Evolutionary conservation across 306 rosid species (phyloP), one percentile per base, ranked within the genome.

Genomic region (Cucumis melo): DNA sequence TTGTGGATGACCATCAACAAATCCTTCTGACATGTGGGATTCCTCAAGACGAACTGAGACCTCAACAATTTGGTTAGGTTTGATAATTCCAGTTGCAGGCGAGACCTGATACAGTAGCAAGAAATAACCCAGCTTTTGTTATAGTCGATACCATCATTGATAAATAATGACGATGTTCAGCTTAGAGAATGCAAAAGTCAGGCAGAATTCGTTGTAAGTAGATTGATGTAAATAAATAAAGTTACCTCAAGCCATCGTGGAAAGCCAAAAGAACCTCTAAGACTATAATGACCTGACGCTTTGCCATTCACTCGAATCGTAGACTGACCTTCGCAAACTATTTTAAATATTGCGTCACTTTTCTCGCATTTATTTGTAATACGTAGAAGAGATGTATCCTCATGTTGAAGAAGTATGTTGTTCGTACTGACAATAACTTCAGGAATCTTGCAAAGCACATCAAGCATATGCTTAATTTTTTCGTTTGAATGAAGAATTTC

Each of bases 221-320:
- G 38, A 23, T 41, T 55, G 68, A 42, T 78, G 75, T 76, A 80
- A 83, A 76, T 74, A 75, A 82, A 77, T 72, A 44, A 77, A 73
- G 77, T 90, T 77, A 94, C 98, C 98, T 91, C 95, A 61, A 94
- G 98, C 98, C 98, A 94, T 75, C 85, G 87, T 21, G 97, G 98
- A 78, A 91, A 89, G 81, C 98, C 97, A 78, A 90, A 90, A 77
- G 95, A 89, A 82, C 92, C 94, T 87, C 88, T 87, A 75, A 87
- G 76, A 80, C 77, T 82, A 75, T 81, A 68, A 42, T 15, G 86
- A 83, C 88, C 87, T 41, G 91, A 78, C 38, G 85, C 85, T 73
- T 84, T 86, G 76, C 85, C 88, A 65, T 81, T 89, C 82, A 76
- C 94, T 79, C 62, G 38, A 75, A 87, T 64, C 42, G 88, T 84